Evolutionary conservation across 2,329 filamentous ascomycete genomes (phyloP).

Genomic region (Alternaria sp.): DNA sequence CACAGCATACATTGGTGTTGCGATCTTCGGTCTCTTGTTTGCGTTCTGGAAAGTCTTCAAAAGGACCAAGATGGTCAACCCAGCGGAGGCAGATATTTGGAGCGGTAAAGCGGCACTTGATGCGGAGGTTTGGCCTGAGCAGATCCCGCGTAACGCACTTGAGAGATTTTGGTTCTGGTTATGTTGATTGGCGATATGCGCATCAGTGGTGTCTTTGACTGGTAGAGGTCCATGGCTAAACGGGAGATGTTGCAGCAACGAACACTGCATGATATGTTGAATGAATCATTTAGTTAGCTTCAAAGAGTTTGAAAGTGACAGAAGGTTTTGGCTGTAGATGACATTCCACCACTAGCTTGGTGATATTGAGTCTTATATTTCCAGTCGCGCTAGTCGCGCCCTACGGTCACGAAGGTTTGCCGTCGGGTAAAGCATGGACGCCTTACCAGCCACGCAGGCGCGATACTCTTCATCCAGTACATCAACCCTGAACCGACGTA

Average conservation of each 20-base stretch:
- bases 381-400: conserved; percentile 1
- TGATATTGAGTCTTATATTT: not conserved
- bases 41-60: conserved; percentile 72
- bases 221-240: not conserved
- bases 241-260: not conserved
- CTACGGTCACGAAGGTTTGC: not conserved
- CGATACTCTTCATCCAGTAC: not conserved
- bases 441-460: not conserved
- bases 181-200: conserved; percentile 38
- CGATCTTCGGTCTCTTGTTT: conserved; percentile 58
- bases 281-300: not conserved
- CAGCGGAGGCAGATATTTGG: conserved; percentile 55
- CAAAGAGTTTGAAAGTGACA: not conserved
- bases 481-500: not conserved
- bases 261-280: not conserved
- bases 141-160: conserved; percentile 52
- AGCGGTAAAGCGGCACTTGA: conserved; percentile 58
- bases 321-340: not conserved
- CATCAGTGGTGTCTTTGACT: not conserved
- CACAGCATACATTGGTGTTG: conserved; percentile 59
- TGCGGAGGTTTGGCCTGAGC: conserved; percentile 56
- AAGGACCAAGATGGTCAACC: conserved; percentile 62
- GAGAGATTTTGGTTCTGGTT: conserved; percentile 61
- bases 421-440: not conserved
- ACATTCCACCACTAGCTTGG: not conserved